Base-by-base conservation (phyloP, 2,329 filamentous ascomycete genomes). In the Monosporascus sp. region DNA sequence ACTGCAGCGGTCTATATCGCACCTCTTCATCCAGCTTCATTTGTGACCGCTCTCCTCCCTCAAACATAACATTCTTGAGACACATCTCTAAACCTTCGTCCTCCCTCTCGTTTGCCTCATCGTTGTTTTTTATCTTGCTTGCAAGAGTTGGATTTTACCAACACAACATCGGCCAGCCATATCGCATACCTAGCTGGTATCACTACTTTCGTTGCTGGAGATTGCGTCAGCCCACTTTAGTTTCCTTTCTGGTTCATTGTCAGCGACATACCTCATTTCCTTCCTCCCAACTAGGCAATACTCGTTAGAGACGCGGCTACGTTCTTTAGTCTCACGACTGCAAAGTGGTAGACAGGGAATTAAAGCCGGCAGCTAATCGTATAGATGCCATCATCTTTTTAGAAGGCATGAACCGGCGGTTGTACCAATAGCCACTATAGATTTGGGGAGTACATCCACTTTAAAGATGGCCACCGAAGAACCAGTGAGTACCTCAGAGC, bases 391-490 rank as follows among this genome's bases (percentile, higher is more conserved):
- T 27, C 19, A 14, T 46, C 11, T 46, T 26, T 27, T 26, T 27
- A 40, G 51, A 59, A 59, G 63, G 59, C 37, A 67, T 66, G 64
- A 65, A 55, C 59, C 53, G 54, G 52, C 59, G 44, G 49, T 46
- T 40, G 54, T 48, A 52, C 49, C 55, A 46, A 55, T 64, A 59
- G 57, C 49, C 44, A 56, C 45, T 40, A 60, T 51, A 60, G 51
- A 44, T 52, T 54, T 56, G 58, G 24, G 50, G 61, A 57, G 41
- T 52, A 52, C 55, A 49, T 60, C 55, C 46, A 55, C 57, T 59
- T 46, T 22, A 24, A 61, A 52, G 52, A 66, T 66, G 63, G 60
- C 65, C 59, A 64, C 65, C 50, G 62, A 66, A 51, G 60, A 67
- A 51, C 62, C 64, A n/a, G 65, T 66, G 59, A 61, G 65, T 59